phyloP scores from a whole-genome alignment of 331 rosid species.

The Quercus lobata region DNA sequence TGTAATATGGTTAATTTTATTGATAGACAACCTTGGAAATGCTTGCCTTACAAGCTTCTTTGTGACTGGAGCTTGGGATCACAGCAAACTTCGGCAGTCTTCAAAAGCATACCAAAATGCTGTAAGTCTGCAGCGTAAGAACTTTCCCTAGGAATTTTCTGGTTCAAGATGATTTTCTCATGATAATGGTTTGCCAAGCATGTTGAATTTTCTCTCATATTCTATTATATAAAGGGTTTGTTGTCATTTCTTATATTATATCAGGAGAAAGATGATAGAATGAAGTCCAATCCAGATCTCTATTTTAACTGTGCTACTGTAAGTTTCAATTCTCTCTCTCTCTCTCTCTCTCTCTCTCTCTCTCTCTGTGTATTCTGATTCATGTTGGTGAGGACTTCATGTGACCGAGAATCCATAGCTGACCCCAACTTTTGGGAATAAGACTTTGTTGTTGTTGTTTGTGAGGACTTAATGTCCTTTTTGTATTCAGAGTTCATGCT shows the following conservation, averaged over 20 bases:
- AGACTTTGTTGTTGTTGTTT: too few relatives aligned
- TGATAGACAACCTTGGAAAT: conserved; percentile 90
- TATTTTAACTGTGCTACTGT: conserved; percentile 80
- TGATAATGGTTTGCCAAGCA: neutral
- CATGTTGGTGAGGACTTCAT: neutral
- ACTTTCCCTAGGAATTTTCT: conserved; percentile 17
- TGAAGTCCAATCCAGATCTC: conserved; percentile 82
- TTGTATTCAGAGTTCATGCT: neutral
- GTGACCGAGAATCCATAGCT: too few relatives aligned
- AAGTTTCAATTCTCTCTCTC: conserved; percentile 27
- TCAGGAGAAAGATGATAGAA: conserved; percentile 88
- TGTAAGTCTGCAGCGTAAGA: conserved; percentile 59
- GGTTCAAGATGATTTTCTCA: neutral
- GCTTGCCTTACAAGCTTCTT: conserved; percentile 89
- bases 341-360: neutral
- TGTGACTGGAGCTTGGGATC: conserved; percentile 93
- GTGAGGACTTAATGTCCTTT: neutral
- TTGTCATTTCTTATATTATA: conserved; percentile 9
- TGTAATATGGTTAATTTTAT: conserved; percentile 14
- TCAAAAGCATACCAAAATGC: conserved; percentile 95
- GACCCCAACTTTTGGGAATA: too few relatives aligned
- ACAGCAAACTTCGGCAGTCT: conserved; percentile 74
- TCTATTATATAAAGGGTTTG: conserved; percentile 7
- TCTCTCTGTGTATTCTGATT: neutral
- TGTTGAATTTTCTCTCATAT: neutral